These are phyloP conservation scores for Dactylella cylindrospora DNA, from an alignment of 2,329 filamentous ascomycete genomes.

Conservation along the genomic window DNA sequence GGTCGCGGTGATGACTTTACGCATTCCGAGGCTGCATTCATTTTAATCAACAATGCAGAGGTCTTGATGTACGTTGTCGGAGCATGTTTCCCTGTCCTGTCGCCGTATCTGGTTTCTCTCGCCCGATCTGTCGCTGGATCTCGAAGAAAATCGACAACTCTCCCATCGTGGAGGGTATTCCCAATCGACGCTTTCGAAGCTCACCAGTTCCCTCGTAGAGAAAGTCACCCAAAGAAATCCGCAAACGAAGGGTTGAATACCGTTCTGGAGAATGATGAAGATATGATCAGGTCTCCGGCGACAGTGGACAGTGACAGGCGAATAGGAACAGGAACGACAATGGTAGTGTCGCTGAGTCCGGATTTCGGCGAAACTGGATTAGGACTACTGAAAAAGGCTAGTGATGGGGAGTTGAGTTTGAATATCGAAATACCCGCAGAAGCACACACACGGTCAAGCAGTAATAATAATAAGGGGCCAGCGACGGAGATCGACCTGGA, in stretches of 20 bases:
- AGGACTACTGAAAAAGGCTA: conserved; percentile 15
- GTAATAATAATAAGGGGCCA: conserved; percentile 1
- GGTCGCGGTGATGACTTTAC: conserved; percentile 34
- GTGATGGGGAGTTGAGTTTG: conserved; percentile 11
- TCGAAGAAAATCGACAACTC: conserved; percentile 22
- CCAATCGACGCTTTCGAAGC: conserved; percentile 5
- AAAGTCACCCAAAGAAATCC: conserved; percentile 8
- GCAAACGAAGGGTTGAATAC: conserved; percentile 18
- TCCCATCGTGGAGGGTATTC: conserved; percentile 32
- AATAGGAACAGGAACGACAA: conserved; percentile 23
- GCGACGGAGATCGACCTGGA: conserved; percentile 15
- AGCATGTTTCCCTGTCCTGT: conserved; percentile 35
- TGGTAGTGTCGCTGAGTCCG: conserved; percentile 21
- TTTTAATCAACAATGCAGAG: conserved; percentile 38
- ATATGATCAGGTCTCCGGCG: conserved; percentile 1
- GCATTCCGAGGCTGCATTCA: conserved; percentile 36
- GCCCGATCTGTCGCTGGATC: conserved; percentile 27
- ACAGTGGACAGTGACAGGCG: conserved; percentile 6
- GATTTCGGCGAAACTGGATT: conserved; percentile 10
- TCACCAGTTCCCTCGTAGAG: conserved; percentile 13
- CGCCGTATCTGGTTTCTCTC: conserved; percentile 38
- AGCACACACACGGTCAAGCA: background rate
- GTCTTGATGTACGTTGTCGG: conserved; percentile 42
- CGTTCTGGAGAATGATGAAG: conserved; percentile 19
- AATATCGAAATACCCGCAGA: background rate